Evolutionary conservation across 2,329 filamentous ascomycete genomes (phyloP).

Genomic region (Claviceps monticola): DNA sequence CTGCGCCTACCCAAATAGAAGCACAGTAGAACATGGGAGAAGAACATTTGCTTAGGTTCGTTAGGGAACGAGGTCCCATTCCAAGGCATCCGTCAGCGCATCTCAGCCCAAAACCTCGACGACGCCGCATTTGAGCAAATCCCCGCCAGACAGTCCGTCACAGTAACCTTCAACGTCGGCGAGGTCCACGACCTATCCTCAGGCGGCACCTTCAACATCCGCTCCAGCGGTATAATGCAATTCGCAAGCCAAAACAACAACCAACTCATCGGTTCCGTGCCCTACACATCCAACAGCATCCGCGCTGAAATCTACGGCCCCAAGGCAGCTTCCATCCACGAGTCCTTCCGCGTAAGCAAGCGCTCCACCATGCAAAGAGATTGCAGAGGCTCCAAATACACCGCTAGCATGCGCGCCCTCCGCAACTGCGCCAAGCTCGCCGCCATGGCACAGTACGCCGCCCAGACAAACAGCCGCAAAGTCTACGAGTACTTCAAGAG

Average conservation of each 20-base stretch:
- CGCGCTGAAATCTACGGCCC: conserved; percentile 42
- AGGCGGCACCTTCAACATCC: conserved; percentile 41
- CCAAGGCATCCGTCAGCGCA: conserved; percentile 27
- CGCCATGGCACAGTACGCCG: conserved; percentile 34
- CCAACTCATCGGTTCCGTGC: conserved; percentile 37
- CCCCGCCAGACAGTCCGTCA: conserved; percentile 32
- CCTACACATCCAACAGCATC: conserved; percentile 46
- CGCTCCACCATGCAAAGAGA: conserved; percentile 38
- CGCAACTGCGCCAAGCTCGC: conserved; percentile 40
- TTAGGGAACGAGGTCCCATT: conserved; percentile 30
- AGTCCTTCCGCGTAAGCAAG: conserved; percentile 30
- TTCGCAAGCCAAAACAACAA: conserved; percentile 37
- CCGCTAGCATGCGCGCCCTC: conserved; percentile 35
- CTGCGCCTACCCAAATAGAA: neutral
- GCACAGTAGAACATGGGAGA: neutral
- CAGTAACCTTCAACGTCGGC: conserved; percentile 39
- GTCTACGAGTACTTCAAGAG: conserved; percentile 52
- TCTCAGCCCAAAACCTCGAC: conserved; percentile 19
- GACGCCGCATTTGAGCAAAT: conserved; percentile 37
- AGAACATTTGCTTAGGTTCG: neutral
- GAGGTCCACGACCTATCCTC: conserved; percentile 36
- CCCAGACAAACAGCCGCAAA: conserved; percentile 34
- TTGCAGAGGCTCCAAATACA: conserved; percentile 35
- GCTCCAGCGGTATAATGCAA: conserved; percentile 40
- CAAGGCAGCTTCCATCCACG: conserved; percentile 35